Conservation (phyloP, 768 basidiomycete species). For the Pulveroboletus frians region DNA sequence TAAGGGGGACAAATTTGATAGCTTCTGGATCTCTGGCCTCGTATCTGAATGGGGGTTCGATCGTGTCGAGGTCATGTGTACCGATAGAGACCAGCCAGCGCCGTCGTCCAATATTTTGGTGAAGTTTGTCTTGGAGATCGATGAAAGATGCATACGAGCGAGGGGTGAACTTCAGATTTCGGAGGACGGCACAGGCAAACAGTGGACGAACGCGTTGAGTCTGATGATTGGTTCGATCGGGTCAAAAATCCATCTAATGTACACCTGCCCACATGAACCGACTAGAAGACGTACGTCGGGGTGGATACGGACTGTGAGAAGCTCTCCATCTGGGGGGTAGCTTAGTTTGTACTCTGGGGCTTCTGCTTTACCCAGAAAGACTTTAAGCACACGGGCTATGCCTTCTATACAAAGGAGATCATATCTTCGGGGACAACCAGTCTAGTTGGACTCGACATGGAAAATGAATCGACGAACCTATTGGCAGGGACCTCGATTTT, state of each 20-base stretch:
- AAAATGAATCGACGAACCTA: constrained; percentile 43
- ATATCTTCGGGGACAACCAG: constrained; percentile 53
- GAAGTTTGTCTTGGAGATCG: constrained; percentile 98
- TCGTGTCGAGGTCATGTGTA: constrained; percentile 92
- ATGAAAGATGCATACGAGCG: constrained; percentile 95
- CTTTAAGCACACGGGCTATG: constrained; percentile 77
- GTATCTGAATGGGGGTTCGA: constrained; percentile 84
- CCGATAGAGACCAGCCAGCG: constrained; percentile 93
- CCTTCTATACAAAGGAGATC: constrained; percentile 98
- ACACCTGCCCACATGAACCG: neutral
- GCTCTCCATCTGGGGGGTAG: constrained; percentile 66
- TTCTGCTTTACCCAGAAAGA: constrained; percentile 69
- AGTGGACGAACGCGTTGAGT: constrained; percentile 80
- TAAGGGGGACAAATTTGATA: constrained; percentile 88
- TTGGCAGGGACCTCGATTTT: constrained; percentile 99
- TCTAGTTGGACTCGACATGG: neutral
- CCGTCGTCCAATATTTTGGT: constrained; percentile 89
- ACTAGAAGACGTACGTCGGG: constrained; percentile 55
- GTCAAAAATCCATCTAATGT: neutral
- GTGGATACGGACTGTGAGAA: constrained; percentile 64
- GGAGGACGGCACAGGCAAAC: constrained; percentile 87
- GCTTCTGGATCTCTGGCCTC: constrained; percentile 75
- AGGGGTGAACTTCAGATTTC: constrained; percentile 84
- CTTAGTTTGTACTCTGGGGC: constrained; percentile 70
- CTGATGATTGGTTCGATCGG: constrained; percentile 35